Evolutionary conservation across 2,329 filamentous ascomycete genomes (phyloP), one percentile per base, ranked within the genome.

Genomic region (Ophiostoma sp.): DNA sequence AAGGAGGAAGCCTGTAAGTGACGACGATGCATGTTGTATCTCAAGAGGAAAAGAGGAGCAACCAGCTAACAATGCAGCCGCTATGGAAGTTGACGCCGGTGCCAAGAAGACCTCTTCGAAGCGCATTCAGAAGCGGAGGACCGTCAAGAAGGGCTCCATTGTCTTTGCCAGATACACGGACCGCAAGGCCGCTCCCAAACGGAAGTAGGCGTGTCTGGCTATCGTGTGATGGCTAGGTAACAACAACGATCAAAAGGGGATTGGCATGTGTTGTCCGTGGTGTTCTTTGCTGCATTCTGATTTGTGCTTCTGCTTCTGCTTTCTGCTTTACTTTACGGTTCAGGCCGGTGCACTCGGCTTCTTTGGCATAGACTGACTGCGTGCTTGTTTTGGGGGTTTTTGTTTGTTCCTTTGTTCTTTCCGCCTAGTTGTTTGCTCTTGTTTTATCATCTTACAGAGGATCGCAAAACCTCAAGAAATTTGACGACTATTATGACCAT

Each of bases 101-200:
- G 69, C 71, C 36, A 81, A 78, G 72, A 76, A 79, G 79, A 83
- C 82, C 75, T 77, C 79, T 73, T 87, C 83, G 79, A 84, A 82
- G 77, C 83, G 84, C 75, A 80, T 87, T 69, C 81, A 84, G 78
- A 89, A 88, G 82, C 82, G 83, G 76, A 83, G 80, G 74, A 48
- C 64, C 20, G 81, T 79, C 73, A 86, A 84, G 78, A 86, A 83
- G 74, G 81, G 83, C 57, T 82, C 82, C 72, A 88, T 89, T 72
- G 85, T 87, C 31, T 90, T 89, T 73, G 82, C 82, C 69, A 87
- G 83, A 75, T 87, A 85, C 76, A 83, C 83, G 72, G 83, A 86
- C 71, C 82, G 82, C 73, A 78, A 81, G 73, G 81, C 79, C 73
- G 80, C 79, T 73, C 83, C 81, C 76, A 84, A 82, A 78, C 72